Base-by-base conservation (phyloP, 2,329 filamentous ascomycete species). In the Trichoderma brevicompactum region DNA sequence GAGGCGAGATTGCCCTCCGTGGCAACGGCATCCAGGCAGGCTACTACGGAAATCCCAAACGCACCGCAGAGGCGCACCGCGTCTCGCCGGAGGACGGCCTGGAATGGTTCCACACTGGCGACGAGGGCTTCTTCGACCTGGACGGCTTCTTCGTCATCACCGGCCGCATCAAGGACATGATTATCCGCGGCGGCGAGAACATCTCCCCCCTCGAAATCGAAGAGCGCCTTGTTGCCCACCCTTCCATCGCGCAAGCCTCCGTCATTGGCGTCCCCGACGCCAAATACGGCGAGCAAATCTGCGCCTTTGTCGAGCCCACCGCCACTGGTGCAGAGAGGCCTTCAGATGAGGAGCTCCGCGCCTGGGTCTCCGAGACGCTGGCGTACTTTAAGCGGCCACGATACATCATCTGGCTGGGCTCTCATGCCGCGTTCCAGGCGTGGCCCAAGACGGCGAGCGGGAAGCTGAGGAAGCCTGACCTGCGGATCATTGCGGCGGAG, bases 171-270 rank as follows among this genome's bases (percentile, higher is more conserved):
- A 96, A 96, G 76, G 92, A 96, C 74, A 77, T 96, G 59, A 95
- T 96, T 70, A 96, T 96, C 71, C 85, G 91, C 19, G 92, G 91
- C 8, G 92, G 92, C 5, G 92, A 96, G 76, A 96, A 96, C 73
- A 94, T 95, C 64, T 90, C 94, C 74, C 92, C 92, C 0, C 80
- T 94, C 1, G 92, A 96, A 74, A 84, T 96, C 13, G 92, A 96
- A 77, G 92, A 93, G 72, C 91, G 87, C 68, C 81, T 96, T 2
- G 85, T 93, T 61, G 84, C 84, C n/a, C 88, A 92, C 72, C 82
- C 85, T 1, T 78, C 79, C 0, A 80, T 96, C 0, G 79, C 81
- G 9, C 90, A 94, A 67, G 90, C 86, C 3, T 90, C 87, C 66
- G 90, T 94, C 1, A 90, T 94, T 0, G 92, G 92, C 0, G 76